Base-by-base conservation (phyloP, 1,139 yeast species). In the Blastobotrys petasosporus region DNA sequence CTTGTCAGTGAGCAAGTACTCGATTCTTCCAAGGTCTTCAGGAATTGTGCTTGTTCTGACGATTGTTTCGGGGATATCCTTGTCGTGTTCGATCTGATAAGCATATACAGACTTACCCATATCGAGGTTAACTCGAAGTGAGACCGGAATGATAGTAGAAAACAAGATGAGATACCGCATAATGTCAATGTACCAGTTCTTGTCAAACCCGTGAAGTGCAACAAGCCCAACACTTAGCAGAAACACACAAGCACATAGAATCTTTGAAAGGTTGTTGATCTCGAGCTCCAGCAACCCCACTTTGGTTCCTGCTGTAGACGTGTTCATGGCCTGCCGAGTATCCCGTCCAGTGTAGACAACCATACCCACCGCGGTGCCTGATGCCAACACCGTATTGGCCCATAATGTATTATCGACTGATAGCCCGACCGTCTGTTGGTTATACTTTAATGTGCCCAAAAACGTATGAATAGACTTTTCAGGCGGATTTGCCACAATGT, bases 11-110 rank as follows among this genome's bases (percentile, higher is more conserved):
- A 94, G 71, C 47, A 94, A 69, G 63, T 92, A 94, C 63, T 94
- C 98, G 45, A 94, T 85, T 57, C 99, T 75, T 12, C 99, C 99
- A 54, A 94, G 71, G 66, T 94, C 99, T 66, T 94, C 99, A 1
- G 98, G 98, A 40, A 94, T 94, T 0, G 98, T 94, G 44, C 97
- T 87, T 0, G 98, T 92, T 61, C 99, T 78, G 4, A 94, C 99
- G 50, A 94, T 79, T 0, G 98, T 90, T 10, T 81, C 87, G 1
- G 86, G 82, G 16, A 94, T 92, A 6, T 80, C 75, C 20, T 64
- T 56, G 64, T 94, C 99, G 50, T 84, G 88, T 62, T 92, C 95
- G 51, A 94, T 94, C 61, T 94, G 97, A 48, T 87, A 81, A 1
- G 97, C 97, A 63, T 92, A 94, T 1, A 94, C 97, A 0, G 95